Evolutionary conservation across 306 rosid genomes (phyloP).

Genomic region (Vigna hirtella): DNA sequence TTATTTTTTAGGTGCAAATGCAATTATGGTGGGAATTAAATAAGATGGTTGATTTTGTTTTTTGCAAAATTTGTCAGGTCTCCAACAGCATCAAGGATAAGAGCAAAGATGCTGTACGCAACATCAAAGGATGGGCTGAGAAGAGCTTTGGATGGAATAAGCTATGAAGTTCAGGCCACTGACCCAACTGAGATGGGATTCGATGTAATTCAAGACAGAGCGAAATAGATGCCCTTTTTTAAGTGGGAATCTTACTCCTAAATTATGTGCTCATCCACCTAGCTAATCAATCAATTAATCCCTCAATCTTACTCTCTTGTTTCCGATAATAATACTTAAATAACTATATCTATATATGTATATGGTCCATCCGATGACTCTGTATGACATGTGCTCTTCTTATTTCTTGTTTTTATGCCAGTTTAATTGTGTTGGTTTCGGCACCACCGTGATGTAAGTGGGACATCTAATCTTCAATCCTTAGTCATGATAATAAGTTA

Average conservation of each 20-base stretch:
- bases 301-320: constrained; percentile 41
- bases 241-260: background rate
- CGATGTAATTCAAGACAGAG: constrained; percentile 69
- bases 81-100: constrained; percentile 92
- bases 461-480: constrained; percentile 48
- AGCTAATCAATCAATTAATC: constrained; percentile 46
- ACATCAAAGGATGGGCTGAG: constrained; percentile 96
- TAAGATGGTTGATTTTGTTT: constrained; percentile 4
- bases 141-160: constrained; percentile 89
- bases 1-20: background rate
- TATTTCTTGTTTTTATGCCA: background rate
- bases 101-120: constrained; percentile 95
- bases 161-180: constrained; percentile 93
- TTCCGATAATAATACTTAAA: constrained; percentile 25
- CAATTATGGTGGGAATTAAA: background rate
- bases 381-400: constrained; percentile 43
- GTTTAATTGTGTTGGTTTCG: constrained; percentile 44
- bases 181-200: constrained; percentile 98
- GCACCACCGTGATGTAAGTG: constrained; percentile 55
- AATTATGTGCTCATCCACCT: constrained; percentile 27
- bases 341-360: constrained; percentile 6
- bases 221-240: constrained; percentile 41
- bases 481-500: constrained; percentile 34
- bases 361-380: constrained; percentile 36
- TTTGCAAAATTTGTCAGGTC: constrained; percentile 58